phyloP scores from a whole-genome alignment of 805 yeast species.

The Lachancea quebecensis region DNA sequence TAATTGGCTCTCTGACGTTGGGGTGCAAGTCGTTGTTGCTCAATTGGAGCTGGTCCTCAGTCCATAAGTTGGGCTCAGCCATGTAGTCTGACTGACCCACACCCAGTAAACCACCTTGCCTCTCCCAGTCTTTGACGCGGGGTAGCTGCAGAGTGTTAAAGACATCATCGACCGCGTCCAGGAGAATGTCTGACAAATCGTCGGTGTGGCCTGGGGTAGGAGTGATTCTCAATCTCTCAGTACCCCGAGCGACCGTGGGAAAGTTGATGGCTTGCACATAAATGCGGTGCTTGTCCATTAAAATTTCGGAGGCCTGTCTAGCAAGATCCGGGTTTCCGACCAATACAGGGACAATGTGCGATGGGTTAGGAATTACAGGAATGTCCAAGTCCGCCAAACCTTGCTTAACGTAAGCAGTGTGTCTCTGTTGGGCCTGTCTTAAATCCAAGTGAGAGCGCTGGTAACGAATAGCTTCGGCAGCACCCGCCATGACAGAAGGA shows the following conservation, averaged over 20 bases:
- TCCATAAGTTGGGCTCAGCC: conserved; percentile 72
- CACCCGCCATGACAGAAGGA: conserved; percentile 97
- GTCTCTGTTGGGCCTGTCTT: conserved; percentile 77
- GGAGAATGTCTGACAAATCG: conserved; percentile 66
- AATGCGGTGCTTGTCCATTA: conserved; percentile 75
- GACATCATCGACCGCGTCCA: conserved; percentile 73
- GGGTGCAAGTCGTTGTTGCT: conserved; percentile 57
- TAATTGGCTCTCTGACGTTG: conserved; percentile 57
- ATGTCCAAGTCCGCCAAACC: conserved; percentile 64
- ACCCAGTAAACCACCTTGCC: conserved; percentile 83
- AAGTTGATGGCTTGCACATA: conserved; percentile 97
- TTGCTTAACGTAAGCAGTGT: conserved; percentile 78
- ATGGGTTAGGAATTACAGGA: conserved; percentile 96
- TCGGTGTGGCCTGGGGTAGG: conserved; percentile 95
- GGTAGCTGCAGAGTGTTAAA: conserved; percentile 69
- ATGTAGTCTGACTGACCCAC: conserved; percentile 56
- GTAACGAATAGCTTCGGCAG: conserved; percentile 77
- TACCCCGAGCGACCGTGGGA: conserved; percentile 95
- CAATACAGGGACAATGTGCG: conserved; percentile 92
- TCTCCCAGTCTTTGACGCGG: conserved; percentile 71
- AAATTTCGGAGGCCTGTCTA: conserved; percentile 81
- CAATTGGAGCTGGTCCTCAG: conserved; percentile 65
- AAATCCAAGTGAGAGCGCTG: conserved; percentile 72
- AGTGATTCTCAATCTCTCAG: conserved; percentile 94
- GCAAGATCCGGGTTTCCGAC: conserved; percentile 94